phyloP scores from a whole-genome alignment of 768 basidiomycete species.

The Leccinum broughii region DNA sequence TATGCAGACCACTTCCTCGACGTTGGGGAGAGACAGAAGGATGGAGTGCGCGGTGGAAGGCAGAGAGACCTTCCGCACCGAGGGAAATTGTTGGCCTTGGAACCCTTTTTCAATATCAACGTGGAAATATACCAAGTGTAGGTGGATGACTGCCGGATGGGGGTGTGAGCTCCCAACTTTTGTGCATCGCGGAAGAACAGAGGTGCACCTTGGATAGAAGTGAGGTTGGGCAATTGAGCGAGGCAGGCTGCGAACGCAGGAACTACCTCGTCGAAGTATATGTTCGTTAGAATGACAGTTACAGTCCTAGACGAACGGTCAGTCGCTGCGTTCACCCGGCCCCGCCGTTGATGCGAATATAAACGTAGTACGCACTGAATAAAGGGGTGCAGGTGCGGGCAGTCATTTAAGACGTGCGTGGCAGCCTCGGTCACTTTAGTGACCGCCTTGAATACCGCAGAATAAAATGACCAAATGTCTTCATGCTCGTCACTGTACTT shows the following conservation, averaged over 20 bases:
- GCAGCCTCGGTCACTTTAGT: background rate
- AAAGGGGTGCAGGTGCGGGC: slow-evolving; percentile 3
- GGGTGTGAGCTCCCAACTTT: background rate
- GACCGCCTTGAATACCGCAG: background rate
- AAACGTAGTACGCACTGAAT: slow-evolving; percentile 3
- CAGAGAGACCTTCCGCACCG: slow-evolving; percentile 9
- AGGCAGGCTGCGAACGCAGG: slow-evolving; percentile 11
- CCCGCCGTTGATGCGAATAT: background rate
- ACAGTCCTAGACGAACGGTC: slow-evolving; percentile 1
- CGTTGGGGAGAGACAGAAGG: slow-evolving; percentile 9
- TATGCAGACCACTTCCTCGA: slow-evolving; percentile 12
- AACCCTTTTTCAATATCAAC: slow-evolving; percentile 13
- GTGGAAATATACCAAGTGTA: background rate
- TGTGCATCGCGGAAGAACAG: background rate
- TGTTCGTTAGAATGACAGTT: background rate
- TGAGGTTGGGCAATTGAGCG: slow-evolving; percentile 7
- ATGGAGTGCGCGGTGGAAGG: slow-evolving; percentile 10
- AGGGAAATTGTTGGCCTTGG: slow-evolving; percentile 9
- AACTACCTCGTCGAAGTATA: slow-evolving; percentile 1
- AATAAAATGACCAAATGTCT: background rate
- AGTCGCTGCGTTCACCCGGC: background rate
- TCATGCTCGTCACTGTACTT: background rate
- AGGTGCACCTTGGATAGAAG: slow-evolving; percentile 10
- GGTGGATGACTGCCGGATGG: background rate
- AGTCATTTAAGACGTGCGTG: background rate